A percentile compares a stretch with the other conserved stretches of the same genome.
Conservation (phyloP, 2,329 filamentous ascomycete species). For the Juglanconis sp. region DNA sequence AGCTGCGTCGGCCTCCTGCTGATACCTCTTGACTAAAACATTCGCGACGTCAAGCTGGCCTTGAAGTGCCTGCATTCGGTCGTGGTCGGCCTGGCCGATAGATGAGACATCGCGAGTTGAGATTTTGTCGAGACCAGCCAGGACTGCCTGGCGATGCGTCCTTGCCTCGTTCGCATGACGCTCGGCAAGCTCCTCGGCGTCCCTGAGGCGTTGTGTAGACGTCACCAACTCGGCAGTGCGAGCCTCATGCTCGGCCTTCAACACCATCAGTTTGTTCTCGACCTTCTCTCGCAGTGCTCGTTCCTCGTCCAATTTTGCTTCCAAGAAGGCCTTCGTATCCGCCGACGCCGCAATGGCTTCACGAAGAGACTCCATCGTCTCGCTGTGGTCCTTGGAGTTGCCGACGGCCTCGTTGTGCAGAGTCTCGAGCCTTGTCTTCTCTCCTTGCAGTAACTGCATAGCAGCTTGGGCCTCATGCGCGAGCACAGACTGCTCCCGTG, state of each 20-base stretch:
- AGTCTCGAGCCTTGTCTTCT: conserved; percentile 73
- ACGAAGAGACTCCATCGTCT: conserved; percentile 71
- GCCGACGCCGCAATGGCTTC: conserved; percentile 76
- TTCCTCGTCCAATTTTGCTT: conserved; percentile 82
- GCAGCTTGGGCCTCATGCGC: conserved; percentile 73
- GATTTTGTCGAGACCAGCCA: conserved; percentile 78
- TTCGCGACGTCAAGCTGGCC: conserved; percentile 77
- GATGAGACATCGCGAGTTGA: conserved; percentile 50
- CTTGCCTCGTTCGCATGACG: conserved; percentile 84
- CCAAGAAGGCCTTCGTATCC: conserved; percentile 71
- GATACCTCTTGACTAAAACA: conserved; percentile 79
- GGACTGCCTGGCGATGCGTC: conserved; percentile 77
- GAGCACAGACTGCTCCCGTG: conserved; percentile 76
- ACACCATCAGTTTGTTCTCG: conserved; percentile 71
- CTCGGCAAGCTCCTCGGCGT: conserved; percentile 84
- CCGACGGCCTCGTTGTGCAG: conserved; percentile 66
- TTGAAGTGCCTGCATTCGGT: conserved; percentile 72
- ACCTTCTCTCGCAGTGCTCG: conserved; percentile 69
- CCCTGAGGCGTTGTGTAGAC: conserved; percentile 69
- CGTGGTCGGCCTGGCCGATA: conserved; percentile 49
- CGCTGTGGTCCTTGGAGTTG: conserved; percentile 66
- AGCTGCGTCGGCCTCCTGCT: conserved; percentile 80
- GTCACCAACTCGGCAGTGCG: conserved; percentile 73
- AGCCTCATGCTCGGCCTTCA: conserved; percentile 81
- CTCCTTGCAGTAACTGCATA: conserved; percentile 73